Evolutionary conservation across 164 flowering plant species (phyloP).

Genomic region (Annona squamosa): DNA sequence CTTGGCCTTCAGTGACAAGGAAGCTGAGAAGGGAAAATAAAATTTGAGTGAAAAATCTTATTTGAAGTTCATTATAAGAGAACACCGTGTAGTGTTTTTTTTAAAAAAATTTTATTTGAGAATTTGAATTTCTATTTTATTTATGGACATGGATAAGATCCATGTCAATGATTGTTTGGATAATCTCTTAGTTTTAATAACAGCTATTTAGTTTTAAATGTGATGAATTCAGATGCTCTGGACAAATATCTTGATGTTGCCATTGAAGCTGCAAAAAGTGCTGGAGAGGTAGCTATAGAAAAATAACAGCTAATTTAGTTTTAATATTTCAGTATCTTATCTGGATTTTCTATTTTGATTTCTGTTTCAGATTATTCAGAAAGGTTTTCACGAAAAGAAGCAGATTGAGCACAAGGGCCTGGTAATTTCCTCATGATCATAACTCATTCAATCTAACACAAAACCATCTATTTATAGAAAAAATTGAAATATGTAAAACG

Average conservation of each 20-base stretch:
- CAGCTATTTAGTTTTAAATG: background rate
- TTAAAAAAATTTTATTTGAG: too few species aligned
- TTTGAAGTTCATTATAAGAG: too few species aligned
- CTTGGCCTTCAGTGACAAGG: too few species aligned
- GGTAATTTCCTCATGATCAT: slow-evolving; percentile 26
- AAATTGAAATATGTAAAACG: too few species aligned
- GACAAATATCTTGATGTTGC: slow-evolving; percentile 52
- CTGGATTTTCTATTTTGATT: background rate
- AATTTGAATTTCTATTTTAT: too few species aligned
- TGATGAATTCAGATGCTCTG: slow-evolving; percentile 32
- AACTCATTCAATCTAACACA: too few species aligned
- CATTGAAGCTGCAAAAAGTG: slow-evolving; percentile 75
- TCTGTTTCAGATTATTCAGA: slow-evolving; percentile 55
- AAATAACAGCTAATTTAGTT: background rate
- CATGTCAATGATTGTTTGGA: too few species aligned
- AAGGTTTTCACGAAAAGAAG: slow-evolving; percentile 68
- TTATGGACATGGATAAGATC: too few species aligned
- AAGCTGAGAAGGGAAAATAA: too few species aligned
- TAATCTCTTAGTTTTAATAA: background rate
- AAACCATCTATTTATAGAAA: too few species aligned
- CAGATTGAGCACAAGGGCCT: slow-evolving; percentile 81
- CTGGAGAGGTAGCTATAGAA: slow-evolving; percentile 58
- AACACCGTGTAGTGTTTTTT: too few species aligned
- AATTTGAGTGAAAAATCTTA: too few species aligned
- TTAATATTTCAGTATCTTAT: background rate